phyloP scores from a whole-genome alignment of 2,329 filamentous ascomycete species.

The Colletotrichum somersetense region DNA sequence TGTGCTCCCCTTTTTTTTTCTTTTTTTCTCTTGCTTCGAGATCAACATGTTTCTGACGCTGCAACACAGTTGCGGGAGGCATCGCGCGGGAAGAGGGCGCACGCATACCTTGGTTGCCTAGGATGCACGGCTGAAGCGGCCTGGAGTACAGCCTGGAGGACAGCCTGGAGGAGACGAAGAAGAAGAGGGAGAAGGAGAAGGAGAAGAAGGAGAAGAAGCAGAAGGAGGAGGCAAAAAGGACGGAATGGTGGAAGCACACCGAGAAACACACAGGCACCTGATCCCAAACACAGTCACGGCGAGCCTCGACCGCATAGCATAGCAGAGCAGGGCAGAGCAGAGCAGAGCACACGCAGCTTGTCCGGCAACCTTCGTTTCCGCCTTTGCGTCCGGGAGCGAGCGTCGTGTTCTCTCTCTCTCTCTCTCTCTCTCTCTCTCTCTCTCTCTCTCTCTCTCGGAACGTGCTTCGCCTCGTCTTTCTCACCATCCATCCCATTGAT shows the following conservation, averaged over 20 bases:
- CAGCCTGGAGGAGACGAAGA: background rate
- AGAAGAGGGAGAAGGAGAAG: background rate
- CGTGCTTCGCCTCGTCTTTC: background rate
- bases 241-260: background rate
- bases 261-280: background rate
- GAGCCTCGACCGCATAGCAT: background rate
- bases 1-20: slow-evolving; percentile 2
- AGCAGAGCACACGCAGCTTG: background rate
- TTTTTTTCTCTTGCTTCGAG: background rate
- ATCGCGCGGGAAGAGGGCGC: too few relatives aligned
- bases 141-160: background rate
- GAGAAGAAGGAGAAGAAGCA: background rate
- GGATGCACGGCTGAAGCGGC: background rate
- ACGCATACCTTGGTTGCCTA: too few relatives aligned
- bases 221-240: background rate
- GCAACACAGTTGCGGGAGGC: too few relatives aligned
- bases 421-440: background rate
- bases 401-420: background rate
- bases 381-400: slow-evolving; percentile 13
- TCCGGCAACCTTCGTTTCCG: slow-evolving; percentile 28
- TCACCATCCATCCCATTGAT: background rate
- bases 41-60: background rate
- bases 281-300: background rate
- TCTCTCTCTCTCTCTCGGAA: background rate
- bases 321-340: too few relatives aligned